Conservation (phyloP, 2,329 filamentous ascomycete species). For the Trichoderma sp. region DNA sequence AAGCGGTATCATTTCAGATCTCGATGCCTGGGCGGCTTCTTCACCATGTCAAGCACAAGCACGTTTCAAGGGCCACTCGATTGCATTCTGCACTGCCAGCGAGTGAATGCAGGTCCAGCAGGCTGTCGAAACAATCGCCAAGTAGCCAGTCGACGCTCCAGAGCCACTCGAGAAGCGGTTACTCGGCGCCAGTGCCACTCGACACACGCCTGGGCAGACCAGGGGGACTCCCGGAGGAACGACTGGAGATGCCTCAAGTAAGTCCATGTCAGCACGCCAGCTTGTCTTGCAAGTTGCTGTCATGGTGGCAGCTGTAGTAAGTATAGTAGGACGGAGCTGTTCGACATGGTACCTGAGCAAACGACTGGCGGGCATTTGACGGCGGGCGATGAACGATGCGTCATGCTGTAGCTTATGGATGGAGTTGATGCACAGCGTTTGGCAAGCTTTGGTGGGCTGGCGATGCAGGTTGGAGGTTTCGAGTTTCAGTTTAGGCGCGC, state of each 20-base stretch:
- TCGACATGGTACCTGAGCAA: not conserved
- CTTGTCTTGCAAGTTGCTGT: not conserved
- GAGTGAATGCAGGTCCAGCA: conserved; percentile 12
- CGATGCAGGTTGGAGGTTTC: conserved; percentile 25
- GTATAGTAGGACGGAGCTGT: not conserved
- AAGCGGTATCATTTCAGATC: not conserved
- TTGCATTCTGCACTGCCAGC: not conserved
- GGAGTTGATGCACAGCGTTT: not conserved
- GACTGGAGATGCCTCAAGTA: not conserved
- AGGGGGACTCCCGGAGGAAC: not conserved
- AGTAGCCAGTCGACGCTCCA: conserved; percentile 5
- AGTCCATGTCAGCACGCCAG: not conserved
- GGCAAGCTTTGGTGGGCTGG: not conserved
- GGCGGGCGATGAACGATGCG: not conserved
- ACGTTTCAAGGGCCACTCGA: not conserved
- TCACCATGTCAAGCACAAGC: conserved; percentile 7
- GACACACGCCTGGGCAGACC: conserved; percentile 10
- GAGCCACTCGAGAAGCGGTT: conserved; percentile 19
- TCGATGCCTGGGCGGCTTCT: not conserved
- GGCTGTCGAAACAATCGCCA: conserved; percentile 17
- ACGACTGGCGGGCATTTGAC: conserved; percentile 14
- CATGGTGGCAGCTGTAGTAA: not conserved
- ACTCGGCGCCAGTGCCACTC: conserved; percentile 24
- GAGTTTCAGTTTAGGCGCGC: conserved; percentile 32
- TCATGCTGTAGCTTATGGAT: not conserved